Base-by-base conservation (phyloP, 2,329 filamentous ascomycete species). In the Aspergillus fumigatus region DNA sequence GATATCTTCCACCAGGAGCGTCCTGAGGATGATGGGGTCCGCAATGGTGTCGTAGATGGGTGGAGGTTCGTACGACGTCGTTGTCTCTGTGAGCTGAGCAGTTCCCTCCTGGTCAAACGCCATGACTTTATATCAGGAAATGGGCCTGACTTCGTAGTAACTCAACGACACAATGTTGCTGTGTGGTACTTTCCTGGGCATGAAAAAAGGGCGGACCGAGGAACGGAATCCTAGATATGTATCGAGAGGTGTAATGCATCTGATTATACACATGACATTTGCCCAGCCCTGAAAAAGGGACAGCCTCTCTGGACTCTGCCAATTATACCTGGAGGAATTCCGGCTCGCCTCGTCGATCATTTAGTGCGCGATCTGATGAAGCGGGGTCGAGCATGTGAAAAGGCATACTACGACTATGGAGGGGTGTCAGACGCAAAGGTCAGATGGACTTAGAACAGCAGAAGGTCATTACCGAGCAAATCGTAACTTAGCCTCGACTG, bases 1-100 rank as follows among this genome's bases (percentile, higher is more conserved):
- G 53, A 60, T 60, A 51, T 59, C 51, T 11, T 56, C 43, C 7
- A 26, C 11, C n/a, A 54, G 32, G 43, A 59, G 19, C 1, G 57
- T 17, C 19, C 25, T 35, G 4, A 59, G 51, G 8, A 21, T 21
- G 2, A n/a, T 32, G n/a, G 57, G 54, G n/a, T 54, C 51, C 7
- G 54, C 45, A 25, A 56, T 48, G 6, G 54, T 47, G n/a, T 53
- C 17, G 40, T 52, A 52, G 21, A 58, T 56, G 50, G 6, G 32
- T 35, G 7, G 2, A 35, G 32, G 17, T 35, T 35, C 32, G 14
- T 17, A 35, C 32, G 32, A 17, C 32, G 17, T 6, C 14, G 32
- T 14, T 7, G 14, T 11, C 11, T 35, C 32, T 17, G 32, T 17
- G 14, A 17, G 14, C 32, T 35, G 11, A 35, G 14, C 32, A 35